A percentile compares a stretch with the other conserved stretches of the same genome.
These are phyloP conservation scores for Solanum appendiculatum DNA, from an alignment of 257 asterid species.

Conservation along the genomic window DNA sequence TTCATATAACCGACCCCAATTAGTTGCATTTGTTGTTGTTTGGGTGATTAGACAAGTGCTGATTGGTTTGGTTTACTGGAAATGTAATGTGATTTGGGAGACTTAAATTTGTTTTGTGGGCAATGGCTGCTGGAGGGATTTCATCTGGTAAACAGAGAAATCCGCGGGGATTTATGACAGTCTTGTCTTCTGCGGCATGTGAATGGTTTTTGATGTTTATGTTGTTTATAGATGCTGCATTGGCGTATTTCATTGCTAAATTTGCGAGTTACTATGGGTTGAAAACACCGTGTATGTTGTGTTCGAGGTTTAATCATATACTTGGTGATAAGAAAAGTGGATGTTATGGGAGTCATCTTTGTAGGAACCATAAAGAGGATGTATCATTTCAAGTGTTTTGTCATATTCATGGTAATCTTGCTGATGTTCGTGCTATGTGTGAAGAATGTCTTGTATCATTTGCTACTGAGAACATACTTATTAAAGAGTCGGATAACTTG, in stretches of 20 bases:
- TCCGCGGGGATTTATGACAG: conserved; percentile 32
- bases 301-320: conserved; percentile 53
- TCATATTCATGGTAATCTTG: conserved; percentile 42
- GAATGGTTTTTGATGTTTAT: conserved; percentile 79
- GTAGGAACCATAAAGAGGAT: conserved; percentile 58
- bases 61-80: conserved; percentile 14
- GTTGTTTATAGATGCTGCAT: conserved; percentile 50
- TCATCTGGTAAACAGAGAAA: conserved; percentile 27
- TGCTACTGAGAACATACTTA: conserved; percentile 18
- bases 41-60: conserved; percentile 12
- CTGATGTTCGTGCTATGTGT: conserved; percentile 51
- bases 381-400: conserved; percentile 57
- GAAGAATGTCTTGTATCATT: conserved; percentile 58
- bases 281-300: conserved; percentile 55
- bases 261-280: conserved; percentile 59
- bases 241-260: conserved; percentile 40
- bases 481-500: conserved; percentile 28
- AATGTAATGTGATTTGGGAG: conserved; percentile 25
- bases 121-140: conserved; percentile 42
- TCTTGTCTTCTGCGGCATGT: conserved; percentile 73
- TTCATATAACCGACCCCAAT: not conserved
- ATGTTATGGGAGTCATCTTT: conserved; percentile 33
- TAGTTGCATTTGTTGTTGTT: not conserved
- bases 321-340: conserved; percentile 31
- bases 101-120: conserved; percentile 7